These are phyloP conservation scores for Calvatia gigantea DNA, from an alignment of 768 basidiomycete species.

Conservation along the genomic window DNA sequence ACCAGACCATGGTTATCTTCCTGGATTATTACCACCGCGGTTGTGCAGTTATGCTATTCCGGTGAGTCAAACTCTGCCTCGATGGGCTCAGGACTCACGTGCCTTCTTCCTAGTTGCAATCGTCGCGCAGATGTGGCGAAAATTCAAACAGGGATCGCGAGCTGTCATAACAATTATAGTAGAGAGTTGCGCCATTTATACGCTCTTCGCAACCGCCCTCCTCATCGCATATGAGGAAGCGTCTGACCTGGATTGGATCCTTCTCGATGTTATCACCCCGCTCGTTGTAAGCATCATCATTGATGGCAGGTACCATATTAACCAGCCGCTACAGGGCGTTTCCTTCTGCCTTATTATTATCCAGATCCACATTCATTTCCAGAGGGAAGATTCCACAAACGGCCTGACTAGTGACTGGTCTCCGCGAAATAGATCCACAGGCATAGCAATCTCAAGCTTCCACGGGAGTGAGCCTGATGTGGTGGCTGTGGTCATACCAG, in stretches of 20 bases:
- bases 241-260: conserved; percentile 8
- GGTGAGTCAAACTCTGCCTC: neutral
- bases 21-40: neutral
- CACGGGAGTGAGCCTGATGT: too few species aligned
- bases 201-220: neutral
- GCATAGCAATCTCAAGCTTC: neutral
- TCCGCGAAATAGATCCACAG: neutral
- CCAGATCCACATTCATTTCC: neutral
- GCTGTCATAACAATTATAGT: neutral
- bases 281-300: neutral
- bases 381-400: neutral
- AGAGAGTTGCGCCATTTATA: conserved; percentile 10
- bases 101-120: neutral
- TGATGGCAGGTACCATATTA: neutral
- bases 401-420: neutral
- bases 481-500: too few species aligned
- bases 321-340: neutral
- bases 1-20: conserved; percentile 1
- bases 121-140: neutral
- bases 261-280: conserved; percentile 7
- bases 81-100: neutral
- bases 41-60: conserved; percentile 4
- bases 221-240: conserved; percentile 3
- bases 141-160: neutral
- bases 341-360: conserved; percentile 7